Base-by-base conservation (phyloP, 1,284 basidiomycete genomes). In the Heterobasidion annosum region DNA sequence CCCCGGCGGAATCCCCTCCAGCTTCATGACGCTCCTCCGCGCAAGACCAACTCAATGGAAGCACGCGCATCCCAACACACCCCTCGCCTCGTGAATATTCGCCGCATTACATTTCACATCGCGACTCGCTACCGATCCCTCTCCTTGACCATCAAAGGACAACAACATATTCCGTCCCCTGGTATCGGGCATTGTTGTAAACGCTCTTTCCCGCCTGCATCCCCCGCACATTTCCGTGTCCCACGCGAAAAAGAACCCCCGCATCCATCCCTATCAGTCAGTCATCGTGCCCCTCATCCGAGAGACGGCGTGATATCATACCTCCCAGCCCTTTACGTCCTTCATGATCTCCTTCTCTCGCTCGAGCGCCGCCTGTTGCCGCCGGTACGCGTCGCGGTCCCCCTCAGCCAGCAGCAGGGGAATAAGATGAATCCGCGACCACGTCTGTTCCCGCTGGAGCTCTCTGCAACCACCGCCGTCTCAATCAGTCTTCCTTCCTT, bases 321-420 rank as follows among this genome's bases (percentile, higher is more conserved):
- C 93, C 91, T 93, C 85, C 96, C 96, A 99, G 54, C 84, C 92
- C 53, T 81, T 79, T 43, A 98, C 93, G 65, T 94, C 91, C 74
- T 91, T 92, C 95, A 99, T 99, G 66, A 98, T 93, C 74, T 86
- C 88, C 72, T 80, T 81, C 72, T 99, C 96, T 54, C 93, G 74
- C 51, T 75, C 86, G 56, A 88, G 51, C 50, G 85, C 83, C n/a
- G 93, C 93, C 64, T 87, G 78, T 64, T 86, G 75, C 52, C 93
- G 81, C 62, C 93, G 81, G 77, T 91, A 95, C 51, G 81, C 77
- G 69, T 96, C 93, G 56, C 96, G 85, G 74, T 99, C 95, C 13
- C 88, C 85, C 70, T 99, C 95, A 50, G 95, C 95, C 61, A 95
- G 79, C 48, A 97, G 78, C 57, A 98, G 70, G 15, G 96, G 96